Evolutionary conservation across 2,329 filamentous ascomycete genomes (phyloP), one percentile per base, ranked within the genome.

Genomic region (Sphaceloma murrayae): DNA sequence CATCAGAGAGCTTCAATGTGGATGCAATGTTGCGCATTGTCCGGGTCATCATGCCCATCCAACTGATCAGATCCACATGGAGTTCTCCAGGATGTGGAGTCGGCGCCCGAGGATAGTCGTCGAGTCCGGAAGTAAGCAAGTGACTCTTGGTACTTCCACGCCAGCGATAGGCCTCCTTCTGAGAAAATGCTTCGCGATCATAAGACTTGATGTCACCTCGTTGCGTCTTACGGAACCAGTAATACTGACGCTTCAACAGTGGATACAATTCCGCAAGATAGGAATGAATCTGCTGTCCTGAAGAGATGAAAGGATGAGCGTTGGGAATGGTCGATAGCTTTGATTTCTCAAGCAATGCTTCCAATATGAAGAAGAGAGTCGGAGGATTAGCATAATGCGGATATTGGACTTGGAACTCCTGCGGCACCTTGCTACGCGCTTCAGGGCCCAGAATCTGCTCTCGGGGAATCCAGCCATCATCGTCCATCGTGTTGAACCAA

Each of bases 331-430:
- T 50, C 56, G 57, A 40, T 67, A 66, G 9, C 58, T 65, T 46
- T 78, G 93, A 72, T 59, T 84, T 88, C 58, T 86, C 80, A 57
- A 94, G 77, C 57, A 95, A 87, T 7, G 74, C 74, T 52, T 93
- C 85, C 11, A 98, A 71, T 48, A 91, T 80, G 58, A 96, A 78
- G 66, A 94, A 95, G 1, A 96, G 73, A 0, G 91, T 96, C 0
- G 91, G 91, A 0, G 91, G 91, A 62, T 98, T 98, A 42, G 91
- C 91, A 57, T 95, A 95, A 62, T 96, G 88, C 17, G 91, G 89
- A 59, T 96, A 96, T 59, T 96, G 91, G 10, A 87, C 76, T 56
- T 94, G 88, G 61, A 98, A 98, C 63, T 96, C 88, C 3, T 72
- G 63, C 0, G 91, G 91, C 2, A 98, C 91, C 65, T 95, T 96